phyloP scores from a whole-genome alignment of 2,329 filamentous ascomycete species.

The Parastagonospora nodorum region DNA sequence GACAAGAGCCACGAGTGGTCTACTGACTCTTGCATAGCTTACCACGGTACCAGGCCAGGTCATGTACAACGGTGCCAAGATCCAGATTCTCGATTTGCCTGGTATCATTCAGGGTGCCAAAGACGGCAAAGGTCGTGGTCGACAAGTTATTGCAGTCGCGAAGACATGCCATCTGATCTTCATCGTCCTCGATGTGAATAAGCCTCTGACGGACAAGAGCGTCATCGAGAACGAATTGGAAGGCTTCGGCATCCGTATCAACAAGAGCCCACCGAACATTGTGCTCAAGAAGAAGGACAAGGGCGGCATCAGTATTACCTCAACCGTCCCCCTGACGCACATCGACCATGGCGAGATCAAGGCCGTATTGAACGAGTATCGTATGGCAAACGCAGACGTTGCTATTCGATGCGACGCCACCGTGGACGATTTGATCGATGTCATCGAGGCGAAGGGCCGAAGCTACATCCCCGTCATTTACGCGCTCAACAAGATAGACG shows the following conservation, averaged over 20 bases:
- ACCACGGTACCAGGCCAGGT: slow-evolving; percentile 98
- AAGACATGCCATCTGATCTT: slow-evolving; percentile 99
- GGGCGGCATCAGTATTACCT: slow-evolving; percentile 95
- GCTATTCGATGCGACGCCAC: slow-evolving; percentile 97
- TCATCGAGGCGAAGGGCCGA: slow-evolving; percentile 91
- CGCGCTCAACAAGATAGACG: slow-evolving; percentile 98
- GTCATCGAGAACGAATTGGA: slow-evolving; percentile 95
- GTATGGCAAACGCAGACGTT: slow-evolving; percentile 94
- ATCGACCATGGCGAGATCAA: slow-evolving; percentile 97
- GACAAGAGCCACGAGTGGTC: neutral
- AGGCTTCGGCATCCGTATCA: slow-evolving; percentile 96
- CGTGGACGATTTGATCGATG: slow-evolving; percentile 93
- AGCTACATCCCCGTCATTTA: slow-evolving; percentile 99
- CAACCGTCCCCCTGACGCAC: slow-evolving; percentile 86
- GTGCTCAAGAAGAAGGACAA: slow-evolving; percentile 99
- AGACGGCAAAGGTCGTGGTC: slow-evolving; percentile 94
- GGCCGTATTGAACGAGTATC: slow-evolving; percentile 96
- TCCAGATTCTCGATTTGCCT: slow-evolving; percentile 97
- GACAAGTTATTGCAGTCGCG: slow-evolving; percentile 97
- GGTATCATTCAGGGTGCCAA: slow-evolving; percentile 99
- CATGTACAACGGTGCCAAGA: slow-evolving; percentile 92
- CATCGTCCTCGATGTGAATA: slow-evolving; percentile 98
- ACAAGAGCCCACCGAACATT: slow-evolving; percentile 96
- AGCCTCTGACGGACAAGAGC: slow-evolving; percentile 94
- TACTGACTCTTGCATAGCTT: slow-evolving; percentile 52